These are phyloP conservation scores for Tetrahymena thermophila DNA, from an alignment of 73 alveolate genomes.

Conservation along the genomic window DNA sequence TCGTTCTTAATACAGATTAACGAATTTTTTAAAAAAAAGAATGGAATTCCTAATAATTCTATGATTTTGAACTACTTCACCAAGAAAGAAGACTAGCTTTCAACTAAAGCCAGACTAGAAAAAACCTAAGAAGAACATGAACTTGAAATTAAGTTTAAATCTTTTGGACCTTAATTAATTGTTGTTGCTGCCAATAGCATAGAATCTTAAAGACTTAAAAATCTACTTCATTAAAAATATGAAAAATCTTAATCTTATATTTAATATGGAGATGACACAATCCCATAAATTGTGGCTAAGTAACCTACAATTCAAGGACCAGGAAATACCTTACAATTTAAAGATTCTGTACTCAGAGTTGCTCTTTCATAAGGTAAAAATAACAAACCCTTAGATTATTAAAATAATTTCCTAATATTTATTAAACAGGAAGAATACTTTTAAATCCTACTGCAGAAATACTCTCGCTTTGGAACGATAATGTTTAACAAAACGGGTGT, in stretches of 20 bases:
- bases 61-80: neutral
- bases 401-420: neutral
- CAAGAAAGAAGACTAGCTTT: neutral
- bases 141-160: neutral
- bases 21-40: neutral
- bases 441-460: neutral
- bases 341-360: neutral
- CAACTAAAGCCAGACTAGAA: neutral
- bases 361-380: neutral
- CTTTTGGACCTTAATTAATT: neutral
- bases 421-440: neutral
- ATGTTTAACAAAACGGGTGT: neutral
- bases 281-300: neutral
- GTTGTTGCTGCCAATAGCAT: neutral
- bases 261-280: neutral
- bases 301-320: neutral
- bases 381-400: too few relatives aligned
- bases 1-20: neutral
- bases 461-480: neutral
- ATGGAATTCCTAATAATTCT: neutral
- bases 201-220: neutral
- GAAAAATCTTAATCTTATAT: neutral
- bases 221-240: neutral
- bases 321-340: neutral
- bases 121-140: neutral